Evolutionary conservation across 345 rosid genomes (phyloP), one percentile per base, ranked within the genome.

Genomic region (Brassica juncea): DNA sequence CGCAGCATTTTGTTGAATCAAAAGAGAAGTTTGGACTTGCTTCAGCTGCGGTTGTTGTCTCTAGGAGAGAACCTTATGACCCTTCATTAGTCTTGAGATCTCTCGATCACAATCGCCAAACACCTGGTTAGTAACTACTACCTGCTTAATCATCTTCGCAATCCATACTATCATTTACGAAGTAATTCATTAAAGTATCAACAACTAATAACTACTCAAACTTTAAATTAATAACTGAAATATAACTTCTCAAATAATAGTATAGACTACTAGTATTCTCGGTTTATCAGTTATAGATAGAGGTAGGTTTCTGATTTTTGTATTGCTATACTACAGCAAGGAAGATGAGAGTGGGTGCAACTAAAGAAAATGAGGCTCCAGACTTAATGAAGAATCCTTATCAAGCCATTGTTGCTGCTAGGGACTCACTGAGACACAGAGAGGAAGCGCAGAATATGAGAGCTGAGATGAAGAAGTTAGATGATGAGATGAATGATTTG

Each of bases 351-450:
- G 68, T 77, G 2, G 27, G 84, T 69, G 79, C 34, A 44, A 37
- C 73, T 71, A 93, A 95, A 86, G 98, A 94, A 83, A 95, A 96
- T 70, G 90, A 89, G 73, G 84, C 82, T 59, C 88, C 94, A 0
- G 89, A 89, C 58, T 75, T 87, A 5, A 84, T 79, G 72, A 74
- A 84, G 8, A 91, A 89, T 76, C 92, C 99, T 2, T 88, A 92
- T 72, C 93, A 89, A 61, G 99, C 91, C 25, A 90, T 93, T 78
- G 94, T 74, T 58, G 84, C 89, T 77, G 97, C 97, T 2, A 92
- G 97, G 68, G 92, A 90, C 70, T 96, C 98, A 19, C 82, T 92
- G 66, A 90, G 86, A 86, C 89, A 88, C 72, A 87, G 87, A 82
- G 98, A 95, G 75, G 94, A 89, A 84, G 66, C 88, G 1, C 88